Base-by-base conservation (phyloP, 306 rosid genomes). In the Malus orientalis region DNA sequence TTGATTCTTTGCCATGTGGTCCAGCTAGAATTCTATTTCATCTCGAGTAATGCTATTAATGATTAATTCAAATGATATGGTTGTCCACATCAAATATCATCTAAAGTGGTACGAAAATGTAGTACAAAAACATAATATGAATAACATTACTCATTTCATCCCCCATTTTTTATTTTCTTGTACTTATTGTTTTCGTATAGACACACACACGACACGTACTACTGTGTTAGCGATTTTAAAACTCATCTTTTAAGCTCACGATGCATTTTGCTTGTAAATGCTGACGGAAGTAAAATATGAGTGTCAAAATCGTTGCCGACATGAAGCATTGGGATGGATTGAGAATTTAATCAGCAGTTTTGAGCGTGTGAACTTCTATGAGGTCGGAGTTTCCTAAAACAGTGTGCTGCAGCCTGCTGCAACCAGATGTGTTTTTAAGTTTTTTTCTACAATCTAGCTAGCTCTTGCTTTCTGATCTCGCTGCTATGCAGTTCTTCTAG, bases 361-460 rank as follows among this genome's bases (percentile, higher is more conserved):
- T 11, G 63, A 6, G 61, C 72, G 30, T 74, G 71, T 70, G 77
- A 83, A 53, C 81, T 78, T 19, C 25, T 27, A 19, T 71, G 81
- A 74, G 82, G 80, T 60, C 38, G 38, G 55, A 16, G 27, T 76
- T 74, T 61, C 81, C 87, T 79, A 72, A 81, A 88, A 60, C 67
- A 54, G 53, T 4, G 80, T 79, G 83, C 80, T 47, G 53, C 53
- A 16, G 54, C 19, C 5, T 27, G 63, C 45, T 13, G 36, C 40
- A 30, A 74, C 71, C 22, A 70, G 29, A 44, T 70, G 44, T 38
- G 36, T 60, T 45, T 45, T 22, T 4, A 58, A 47, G 19, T 4
- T 47, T 2, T 2, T 58, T 22, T 10, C 23, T 22, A 22, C 14
- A 22, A 47, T 47, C 16, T 47, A 14, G 54, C 54, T 47, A 36